Percentiles rank a stretch among this genome's conserved stretches.
phyloP scores from a whole-genome alignment of 1,139 yeast genomes.

The Diutina sp. region DNA sequence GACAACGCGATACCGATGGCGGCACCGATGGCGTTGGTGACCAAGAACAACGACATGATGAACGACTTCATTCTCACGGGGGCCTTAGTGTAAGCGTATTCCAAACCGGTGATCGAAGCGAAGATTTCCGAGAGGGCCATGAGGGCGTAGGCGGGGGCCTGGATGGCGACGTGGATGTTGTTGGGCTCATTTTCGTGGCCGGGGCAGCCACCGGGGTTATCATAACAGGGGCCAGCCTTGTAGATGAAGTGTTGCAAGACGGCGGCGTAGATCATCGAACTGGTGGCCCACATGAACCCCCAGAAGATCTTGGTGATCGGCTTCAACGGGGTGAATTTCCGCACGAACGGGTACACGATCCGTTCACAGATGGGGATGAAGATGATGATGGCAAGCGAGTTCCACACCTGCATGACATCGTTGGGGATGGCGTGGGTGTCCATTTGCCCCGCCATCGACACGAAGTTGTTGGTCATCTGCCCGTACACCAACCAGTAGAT shows the following conservation, averaged over 20 bases:
- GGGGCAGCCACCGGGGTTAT: slow-evolving; percentile 26
- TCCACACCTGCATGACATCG: slow-evolving; percentile 51
- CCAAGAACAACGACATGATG: slow-evolving; percentile 48
- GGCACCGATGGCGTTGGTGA: slow-evolving; percentile 56
- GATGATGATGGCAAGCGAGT: slow-evolving; percentile 47
- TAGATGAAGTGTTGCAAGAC: slow-evolving; percentile 68
- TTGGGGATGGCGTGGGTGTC: slow-evolving; percentile 52
- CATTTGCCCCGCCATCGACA: slow-evolving; percentile 56
- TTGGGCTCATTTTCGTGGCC: slow-evolving; percentile 24
- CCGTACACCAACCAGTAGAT: slow-evolving; percentile 59
- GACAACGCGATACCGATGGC: slow-evolving; percentile 65
- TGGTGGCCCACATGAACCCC: slow-evolving; percentile 64
- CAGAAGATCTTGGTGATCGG: slow-evolving; percentile 63
- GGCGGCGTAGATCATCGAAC: slow-evolving; percentile 71
- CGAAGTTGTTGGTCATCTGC: slow-evolving; percentile 53
- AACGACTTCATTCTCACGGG: slow-evolving; percentile 52
- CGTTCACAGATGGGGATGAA: slow-evolving; percentile 50
- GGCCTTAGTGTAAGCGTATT: slow-evolving; percentile 61
- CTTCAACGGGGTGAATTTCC: slow-evolving; percentile 44
- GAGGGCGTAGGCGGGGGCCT: slow-evolving; percentile 50
- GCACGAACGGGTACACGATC: slow-evolving; percentile 40
- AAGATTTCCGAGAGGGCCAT: slow-evolving; percentile 53
- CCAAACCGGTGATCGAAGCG: slow-evolving; percentile 55
- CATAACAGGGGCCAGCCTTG: slow-evolving; percentile 66
- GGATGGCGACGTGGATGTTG: slow-evolving; percentile 46